phyloP scores from a whole-genome alignment of 2,329 filamentous ascomycete species.

The Zasmidium citrigriseum region DNA sequence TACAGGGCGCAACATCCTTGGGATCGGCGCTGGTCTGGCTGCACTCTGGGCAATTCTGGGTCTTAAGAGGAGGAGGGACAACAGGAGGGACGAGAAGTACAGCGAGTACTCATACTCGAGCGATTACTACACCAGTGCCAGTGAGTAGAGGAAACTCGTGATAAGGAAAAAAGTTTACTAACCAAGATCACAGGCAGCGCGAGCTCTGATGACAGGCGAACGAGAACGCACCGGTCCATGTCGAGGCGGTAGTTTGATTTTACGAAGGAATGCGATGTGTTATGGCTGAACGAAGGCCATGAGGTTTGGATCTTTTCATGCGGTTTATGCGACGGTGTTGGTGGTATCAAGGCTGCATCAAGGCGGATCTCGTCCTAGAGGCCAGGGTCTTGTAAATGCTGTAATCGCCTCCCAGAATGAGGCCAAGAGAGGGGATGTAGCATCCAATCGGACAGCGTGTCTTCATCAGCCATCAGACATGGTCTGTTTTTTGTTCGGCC shows the following conservation, averaged over 20 bases:
- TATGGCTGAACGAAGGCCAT: not conserved
- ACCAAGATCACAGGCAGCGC: slow-evolving; percentile 23
- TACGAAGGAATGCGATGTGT: not conserved
- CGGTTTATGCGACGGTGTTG: slow-evolving; percentile 9
- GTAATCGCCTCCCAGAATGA: not conserved
- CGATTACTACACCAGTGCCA: slow-evolving; percentile 50
- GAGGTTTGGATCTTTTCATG: not conserved
- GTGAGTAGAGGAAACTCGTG: slow-evolving; percentile 39
- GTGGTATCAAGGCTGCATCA: not conserved
- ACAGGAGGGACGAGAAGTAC: slow-evolving; percentile 41
- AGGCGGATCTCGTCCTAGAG: not conserved
- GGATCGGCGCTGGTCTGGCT: slow-evolving; percentile 45
- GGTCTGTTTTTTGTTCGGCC: not conserved
- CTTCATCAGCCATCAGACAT: not conserved
- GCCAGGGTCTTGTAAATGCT: not conserved
- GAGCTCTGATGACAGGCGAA: slow-evolving; percentile 27
- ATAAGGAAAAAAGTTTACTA: slow-evolving; percentile 7
- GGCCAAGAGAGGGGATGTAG: not conserved
- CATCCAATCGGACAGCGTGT: not conserved
- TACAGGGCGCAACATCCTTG: slow-evolving; percentile 34
- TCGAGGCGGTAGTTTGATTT: slow-evolving; percentile 16
- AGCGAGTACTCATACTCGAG: slow-evolving; percentile 43
- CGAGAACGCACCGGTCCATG: slow-evolving; percentile 15
- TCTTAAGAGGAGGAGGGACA: slow-evolving; percentile 45
- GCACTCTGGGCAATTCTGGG: slow-evolving; percentile 47